These are phyloP conservation scores for Rhodamnia rubescens DNA, from an alignment of 345 rosid species.

Conservation along the genomic window DNA sequence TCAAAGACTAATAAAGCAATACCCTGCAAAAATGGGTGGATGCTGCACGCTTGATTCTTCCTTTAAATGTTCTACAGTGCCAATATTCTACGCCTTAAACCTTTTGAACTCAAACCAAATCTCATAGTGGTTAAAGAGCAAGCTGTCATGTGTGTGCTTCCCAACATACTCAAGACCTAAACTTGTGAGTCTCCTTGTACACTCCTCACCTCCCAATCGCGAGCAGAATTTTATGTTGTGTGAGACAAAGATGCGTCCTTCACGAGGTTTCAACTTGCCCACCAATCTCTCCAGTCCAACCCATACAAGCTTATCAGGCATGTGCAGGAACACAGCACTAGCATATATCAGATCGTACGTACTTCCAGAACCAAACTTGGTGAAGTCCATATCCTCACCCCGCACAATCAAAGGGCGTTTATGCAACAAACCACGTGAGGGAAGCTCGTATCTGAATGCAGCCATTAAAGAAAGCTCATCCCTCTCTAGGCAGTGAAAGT, in stretches of 20 bases:
- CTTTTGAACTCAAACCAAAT: slow-evolving; percentile 82
- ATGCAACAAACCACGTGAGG: slow-evolving; percentile 77
- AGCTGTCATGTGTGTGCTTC: slow-evolving; percentile 75
- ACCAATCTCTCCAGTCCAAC: slow-evolving; percentile 71
- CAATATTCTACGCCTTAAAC: slow-evolving; percentile 25
- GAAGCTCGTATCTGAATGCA: slow-evolving; percentile 89
- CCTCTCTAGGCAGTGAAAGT: slow-evolving; percentile 80
- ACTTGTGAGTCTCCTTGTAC: slow-evolving; percentile 53
- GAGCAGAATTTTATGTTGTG: slow-evolving; percentile 93
- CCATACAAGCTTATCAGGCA: slow-evolving; percentile 98
- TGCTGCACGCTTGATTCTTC: not conserved
- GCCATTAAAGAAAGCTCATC: slow-evolving; percentile 98
- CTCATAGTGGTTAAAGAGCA: slow-evolving; percentile 92
- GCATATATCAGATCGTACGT: slow-evolving; percentile 85
- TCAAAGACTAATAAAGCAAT: not conserved
- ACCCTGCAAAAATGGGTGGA: not conserved
- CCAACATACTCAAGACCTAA: slow-evolving; percentile 74
- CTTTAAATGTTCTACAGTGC: not conserved
- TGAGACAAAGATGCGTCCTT: slow-evolving; percentile 83
- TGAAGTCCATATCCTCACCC: slow-evolving; percentile 92
- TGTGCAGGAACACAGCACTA: slow-evolving; percentile 94
- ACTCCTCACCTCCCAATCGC: slow-evolving; percentile 65
- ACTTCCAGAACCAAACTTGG: slow-evolving; percentile 47
- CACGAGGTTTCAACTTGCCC: slow-evolving; percentile 55
- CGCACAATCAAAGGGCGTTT: slow-evolving; percentile 75